Base-by-base conservation (phyloP, 208 protist species). In the Leishmania tarentolae region DNA sequence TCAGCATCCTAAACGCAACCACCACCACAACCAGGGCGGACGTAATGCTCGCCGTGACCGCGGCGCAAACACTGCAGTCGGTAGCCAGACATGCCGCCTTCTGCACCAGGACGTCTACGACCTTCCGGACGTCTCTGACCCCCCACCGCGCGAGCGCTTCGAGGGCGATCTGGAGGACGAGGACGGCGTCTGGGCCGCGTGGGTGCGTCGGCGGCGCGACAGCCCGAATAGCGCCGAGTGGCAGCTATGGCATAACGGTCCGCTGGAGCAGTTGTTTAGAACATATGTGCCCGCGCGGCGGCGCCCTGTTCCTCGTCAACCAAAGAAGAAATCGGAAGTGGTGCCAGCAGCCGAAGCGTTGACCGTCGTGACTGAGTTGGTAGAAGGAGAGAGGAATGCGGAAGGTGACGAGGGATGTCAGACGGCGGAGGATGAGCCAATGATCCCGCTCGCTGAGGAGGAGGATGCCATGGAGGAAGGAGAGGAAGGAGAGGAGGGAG, bases 181-280 rank as follows among this genome's bases (percentile, higher is more conserved):
- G 81, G 83, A 81, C 37, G 79, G 83, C 50, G 73, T 35, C 11
- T 97, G 93, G 91, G 82, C 74, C 0, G 82, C 84, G 65, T 97
- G 93, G 93, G 83, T 97, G 63, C 78, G 78, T 42, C 82, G 81
- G 72, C 86, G 88, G n/a, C 83, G 81, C 40, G 85, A 91, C 81
- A 95, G 91, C 83, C 87, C 88, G 17, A 97, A 95, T 79, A 90
- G 84, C 47, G 93, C 92, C 42, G 91, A 97, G 88, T 95, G 92
- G 91, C 91, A 97, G 81, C 75, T 97, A 83, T 95, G 88, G 89
- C 85, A 97, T 80, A 95, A 97, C 70, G 93, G 93, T 0, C 82
- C 91, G 6, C 66, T 95, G 35, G 59, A 83, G 65, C 80, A 79
- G n/a, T 61, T 96, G 44, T 86, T 96, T 70, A 75, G 93, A 42